These are phyloP conservation scores for Vitis riparia DNA, from an alignment of 164 flowering plant genomes.

Conservation along the genomic window DNA sequence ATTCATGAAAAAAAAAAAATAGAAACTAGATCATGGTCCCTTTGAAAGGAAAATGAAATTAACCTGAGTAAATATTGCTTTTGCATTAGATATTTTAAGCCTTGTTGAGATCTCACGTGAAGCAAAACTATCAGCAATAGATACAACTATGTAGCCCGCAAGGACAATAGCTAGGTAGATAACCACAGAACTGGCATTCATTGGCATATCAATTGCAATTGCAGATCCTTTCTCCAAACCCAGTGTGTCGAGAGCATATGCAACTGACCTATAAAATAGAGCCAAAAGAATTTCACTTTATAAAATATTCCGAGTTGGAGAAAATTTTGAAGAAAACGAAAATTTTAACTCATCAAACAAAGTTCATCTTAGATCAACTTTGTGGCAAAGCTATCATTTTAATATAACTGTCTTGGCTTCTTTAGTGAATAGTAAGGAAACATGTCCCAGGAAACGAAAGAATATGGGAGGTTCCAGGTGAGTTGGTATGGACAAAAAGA, in stretches of 20 bases:
- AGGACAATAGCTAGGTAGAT: conserved; percentile 86
- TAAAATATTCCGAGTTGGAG: neutral
- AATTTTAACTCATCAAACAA: too few relatives aligned
- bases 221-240: conserved; percentile 79
- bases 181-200: conserved; percentile 80
- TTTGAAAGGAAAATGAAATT: neutral
- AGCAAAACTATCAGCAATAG: conserved; percentile 97
- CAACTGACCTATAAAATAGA: conserved; percentile 63
- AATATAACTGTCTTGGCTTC: too few relatives aligned
- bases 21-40: neutral
- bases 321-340: neutral
- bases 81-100: conserved; percentile 72
- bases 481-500: too few relatives aligned
- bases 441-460: too few relatives aligned
- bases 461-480: too few relatives aligned
- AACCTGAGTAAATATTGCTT: conserved; percentile 95
- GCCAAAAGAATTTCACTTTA: conserved; percentile 8
- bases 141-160: conserved; percentile 88
- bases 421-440: too few relatives aligned
- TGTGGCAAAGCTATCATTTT: too few relatives aligned
- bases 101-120: conserved; percentile 77
- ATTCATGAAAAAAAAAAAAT: neutral
- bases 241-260: conserved; percentile 69
- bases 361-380: too few relatives aligned
- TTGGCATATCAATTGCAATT: conserved; percentile 95